Evolutionary conservation across 257 asterid species (phyloP).

Genomic region (Solanum piurae): DNA sequence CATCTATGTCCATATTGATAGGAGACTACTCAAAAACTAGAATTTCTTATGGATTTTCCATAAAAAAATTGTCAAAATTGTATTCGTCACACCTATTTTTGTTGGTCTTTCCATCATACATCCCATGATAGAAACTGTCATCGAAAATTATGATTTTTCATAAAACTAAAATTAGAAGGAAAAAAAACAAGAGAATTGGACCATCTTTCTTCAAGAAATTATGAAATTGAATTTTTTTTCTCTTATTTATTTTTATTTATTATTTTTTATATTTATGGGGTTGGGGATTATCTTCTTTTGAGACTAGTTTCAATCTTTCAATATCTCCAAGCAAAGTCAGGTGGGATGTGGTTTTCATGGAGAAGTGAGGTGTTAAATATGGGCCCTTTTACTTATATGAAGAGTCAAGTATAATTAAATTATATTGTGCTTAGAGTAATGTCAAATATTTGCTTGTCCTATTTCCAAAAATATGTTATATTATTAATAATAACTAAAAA

Average conservation of each 20-base stretch:
- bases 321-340: slow-evolving; percentile 44
- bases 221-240: neutral
- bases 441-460: slow-evolving; percentile 9
- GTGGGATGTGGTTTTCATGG: slow-evolving; percentile 27
- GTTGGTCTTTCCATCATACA: neutral
- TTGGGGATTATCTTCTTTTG: slow-evolving; percentile 18
- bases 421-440: slow-evolving; percentile 6
- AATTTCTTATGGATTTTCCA: neutral
- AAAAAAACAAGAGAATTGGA: neutral
- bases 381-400: slow-evolving; percentile 5
- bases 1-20: neutral
- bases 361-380: slow-evolving; percentile 16
- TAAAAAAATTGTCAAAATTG: neutral
- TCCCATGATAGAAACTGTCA: neutral
- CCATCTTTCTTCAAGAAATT: neutral
- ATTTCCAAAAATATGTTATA: neutral
- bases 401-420: neutral
- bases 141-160: neutral
- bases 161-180: neutral
- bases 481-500: neutral
- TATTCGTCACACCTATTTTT: neutral
- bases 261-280: neutral
- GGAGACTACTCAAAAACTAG: neutral
- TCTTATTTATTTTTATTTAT: neutral
- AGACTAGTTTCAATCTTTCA: slow-evolving; percentile 33